Conservation (phyloP, 495 filamentous ascomycete species). For the Elasticomyces elasticus region DNA sequence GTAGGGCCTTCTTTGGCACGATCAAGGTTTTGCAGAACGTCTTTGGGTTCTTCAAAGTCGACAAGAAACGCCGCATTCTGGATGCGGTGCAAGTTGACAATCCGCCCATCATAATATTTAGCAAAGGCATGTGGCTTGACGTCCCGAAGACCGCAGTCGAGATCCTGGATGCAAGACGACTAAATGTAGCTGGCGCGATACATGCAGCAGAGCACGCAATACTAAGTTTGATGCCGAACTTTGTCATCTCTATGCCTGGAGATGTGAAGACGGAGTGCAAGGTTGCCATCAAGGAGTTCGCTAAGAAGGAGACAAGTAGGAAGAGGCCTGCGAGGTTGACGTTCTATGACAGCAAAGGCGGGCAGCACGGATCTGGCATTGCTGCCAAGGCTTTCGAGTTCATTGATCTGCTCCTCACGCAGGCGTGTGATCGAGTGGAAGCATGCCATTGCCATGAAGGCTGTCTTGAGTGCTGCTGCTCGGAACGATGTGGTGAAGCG, state of each 20-base stretch:
- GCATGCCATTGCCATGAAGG: slow-evolving; percentile 62
- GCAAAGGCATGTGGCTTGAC: slow-evolving; percentile 95
- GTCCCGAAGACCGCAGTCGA: slow-evolving; percentile 69
- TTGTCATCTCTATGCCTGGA: slow-evolving; percentile 74
- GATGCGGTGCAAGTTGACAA: slow-evolving; percentile 91
- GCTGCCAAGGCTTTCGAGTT: slow-evolving; percentile 90
- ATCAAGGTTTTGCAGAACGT: slow-evolving; percentile 78
- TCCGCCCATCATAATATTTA: slow-evolving; percentile 72
- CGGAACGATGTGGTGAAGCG: slow-evolving; percentile 74
- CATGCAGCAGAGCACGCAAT: slow-evolving; percentile 91
- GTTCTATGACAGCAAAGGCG: slow-evolving; percentile 92
- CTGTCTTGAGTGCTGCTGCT: slow-evolving; percentile 81
- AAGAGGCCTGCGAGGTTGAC: slow-evolving; percentile 82
- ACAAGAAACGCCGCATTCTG: slow-evolving; percentile 69
- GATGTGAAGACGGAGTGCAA: slow-evolving; percentile 96
- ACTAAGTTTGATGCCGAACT: slow-evolving; percentile 75
- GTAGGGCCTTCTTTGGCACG: slow-evolving; percentile 68
- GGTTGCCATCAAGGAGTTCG: slow-evolving; percentile 63
- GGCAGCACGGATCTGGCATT: slow-evolving; percentile 71
- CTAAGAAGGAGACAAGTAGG: slow-evolving; percentile 59
- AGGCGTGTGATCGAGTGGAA: slow-evolving; percentile 70
- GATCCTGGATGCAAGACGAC: slow-evolving; percentile 56
- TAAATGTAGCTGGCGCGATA: slow-evolving; percentile 83
- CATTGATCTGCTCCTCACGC: slow-evolving; percentile 62
- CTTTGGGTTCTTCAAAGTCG: slow-evolving; percentile 94